Conservation (phyloP, 1,284 basidiomycete genomes). For the Ganoderma boninense region DNA sequence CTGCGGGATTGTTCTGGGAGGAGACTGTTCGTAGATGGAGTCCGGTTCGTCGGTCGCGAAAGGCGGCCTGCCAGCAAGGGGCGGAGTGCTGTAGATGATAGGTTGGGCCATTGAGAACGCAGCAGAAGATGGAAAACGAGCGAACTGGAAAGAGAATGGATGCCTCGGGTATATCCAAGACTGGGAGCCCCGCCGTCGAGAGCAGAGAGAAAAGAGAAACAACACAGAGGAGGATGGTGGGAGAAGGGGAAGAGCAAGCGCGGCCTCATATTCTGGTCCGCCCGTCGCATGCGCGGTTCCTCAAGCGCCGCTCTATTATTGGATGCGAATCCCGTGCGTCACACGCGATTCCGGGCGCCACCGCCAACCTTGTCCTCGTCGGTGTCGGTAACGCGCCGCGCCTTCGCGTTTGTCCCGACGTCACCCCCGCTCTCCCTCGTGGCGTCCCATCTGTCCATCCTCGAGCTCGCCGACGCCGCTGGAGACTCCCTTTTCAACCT, state of each 20-base stretch:
- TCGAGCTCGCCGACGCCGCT: background rate
- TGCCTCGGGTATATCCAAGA: slow-evolving; percentile 39
- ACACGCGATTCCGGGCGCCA: background rate
- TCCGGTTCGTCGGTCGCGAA: slow-evolving; percentile 76
- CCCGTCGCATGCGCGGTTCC: slow-evolving; percentile 11
- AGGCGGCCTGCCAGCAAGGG: slow-evolving; percentile 69
- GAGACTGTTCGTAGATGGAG: slow-evolving; percentile 56
- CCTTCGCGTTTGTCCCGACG: slow-evolving; percentile 1
- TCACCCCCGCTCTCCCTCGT: background rate
- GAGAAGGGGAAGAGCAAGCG: slow-evolving; percentile 23
- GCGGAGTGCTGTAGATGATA: slow-evolving; percentile 46
- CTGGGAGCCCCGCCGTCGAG: slow-evolving; percentile 26
- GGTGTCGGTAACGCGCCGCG: background rate
- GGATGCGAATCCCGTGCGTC: background rate
- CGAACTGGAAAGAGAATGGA: slow-evolving; percentile 43
- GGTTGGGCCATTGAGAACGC: slow-evolving; percentile 38
- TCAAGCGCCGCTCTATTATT: slow-evolving; percentile 2
- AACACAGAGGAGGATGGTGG: slow-evolving; percentile 24
- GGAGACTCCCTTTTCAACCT: background rate
- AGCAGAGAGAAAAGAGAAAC: slow-evolving; percentile 24
- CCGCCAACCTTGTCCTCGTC: slow-evolving; percentile 1
- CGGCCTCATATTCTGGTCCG: slow-evolving; percentile 7
- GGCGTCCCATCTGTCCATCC: background rate
- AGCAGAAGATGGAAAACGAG: slow-evolving; percentile 27
- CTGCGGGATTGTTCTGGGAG: slow-evolving; percentile 49